Base-by-base conservation (phyloP, 2,329 filamentous ascomycete species). In the Claviceps sp. region DNA sequence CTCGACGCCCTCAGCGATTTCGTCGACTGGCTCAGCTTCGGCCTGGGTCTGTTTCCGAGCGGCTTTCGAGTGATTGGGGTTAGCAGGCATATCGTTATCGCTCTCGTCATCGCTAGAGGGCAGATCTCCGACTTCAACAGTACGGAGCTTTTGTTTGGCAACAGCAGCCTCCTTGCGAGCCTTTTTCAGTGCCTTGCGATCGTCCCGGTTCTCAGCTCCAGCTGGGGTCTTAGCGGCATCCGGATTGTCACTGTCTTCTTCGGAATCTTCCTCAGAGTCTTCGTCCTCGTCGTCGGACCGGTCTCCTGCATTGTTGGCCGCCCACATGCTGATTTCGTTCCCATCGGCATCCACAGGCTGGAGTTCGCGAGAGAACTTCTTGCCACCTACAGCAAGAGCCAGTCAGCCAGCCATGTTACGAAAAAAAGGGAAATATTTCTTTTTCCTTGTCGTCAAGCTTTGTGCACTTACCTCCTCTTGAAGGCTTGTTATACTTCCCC, bases 401-500 rank as follows among this genome's bases (percentile, higher is more conserved):
- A 34, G 48, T 34, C 16, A 26, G 38, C 29, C 45, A 46, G 45
- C 7, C 5, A 11, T 45, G 6, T 46, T 3, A 8, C 26, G 29
- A 11, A 4, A 4, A 34, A 34, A 34, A 11, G 3, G 29, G 9
- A 3, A 11, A 2, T 29, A 11, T 34, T 4, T 11, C 29, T 11
- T 34, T 34, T 34, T 34, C 4, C 9, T 29, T 29, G 14, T 34
- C 17, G 29, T 40, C 9, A 23, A 13, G 22, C 29, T 17, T 29
- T 20, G 22, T 17, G 6, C n/a, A 44, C 78, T 60, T 71, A 91
- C 91, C 90, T 77, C 91, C 91, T 71, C 91, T 80, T 60, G 88
- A 89, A 59, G 85, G 88, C 75, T 96, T 97, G 74, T 82, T 86
- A 69, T 91, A 95, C 73, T 97, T 97, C 70, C 90, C 88, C 62